Evolutionary conservation across 495 filamentous ascomycete species (phyloP).

Genomic region (Penicillium arizonense): DNA sequence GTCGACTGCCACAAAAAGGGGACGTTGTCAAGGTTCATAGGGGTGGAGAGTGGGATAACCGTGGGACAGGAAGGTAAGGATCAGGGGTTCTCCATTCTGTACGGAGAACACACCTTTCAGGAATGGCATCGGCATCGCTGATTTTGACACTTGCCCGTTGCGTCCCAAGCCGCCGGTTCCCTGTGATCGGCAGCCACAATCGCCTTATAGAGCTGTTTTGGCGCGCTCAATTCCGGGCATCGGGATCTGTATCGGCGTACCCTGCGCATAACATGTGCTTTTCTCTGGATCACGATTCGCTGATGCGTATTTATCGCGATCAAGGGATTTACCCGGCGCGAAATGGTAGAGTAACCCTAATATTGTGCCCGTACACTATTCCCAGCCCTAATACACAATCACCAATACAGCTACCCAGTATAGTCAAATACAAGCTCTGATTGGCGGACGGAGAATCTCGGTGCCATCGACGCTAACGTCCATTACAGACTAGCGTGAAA

Average conservation of each 20-base stretch:
- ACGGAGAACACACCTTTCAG: background rate
- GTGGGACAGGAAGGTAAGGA: background rate
- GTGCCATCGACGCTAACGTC: constrained; percentile 14
- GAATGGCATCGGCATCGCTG: no score
- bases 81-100: background rate
- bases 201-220: constrained; percentile 11
- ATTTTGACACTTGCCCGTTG: constrained; percentile 13
- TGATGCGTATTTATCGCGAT: no score
- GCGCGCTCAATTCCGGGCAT: constrained; percentile 9
- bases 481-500: background rate
- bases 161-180: constrained; percentile 23
- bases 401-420: background rate
- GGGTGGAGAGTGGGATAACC: background rate
- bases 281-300: background rate
- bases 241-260: background rate
- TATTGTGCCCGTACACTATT: no score
- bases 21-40: background rate
- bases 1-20: constrained; percentile 2
- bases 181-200: constrained; percentile 19
- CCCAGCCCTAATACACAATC: no score
- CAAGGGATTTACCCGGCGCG: no score
- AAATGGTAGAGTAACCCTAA: no score
- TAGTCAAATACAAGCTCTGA: constrained; percentile 5
- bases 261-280: background rate
- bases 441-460: constrained; percentile 41